phyloP scores from a whole-genome alignment of 1,139 yeast genomes.

The Blastobotrys apis region DNA sequence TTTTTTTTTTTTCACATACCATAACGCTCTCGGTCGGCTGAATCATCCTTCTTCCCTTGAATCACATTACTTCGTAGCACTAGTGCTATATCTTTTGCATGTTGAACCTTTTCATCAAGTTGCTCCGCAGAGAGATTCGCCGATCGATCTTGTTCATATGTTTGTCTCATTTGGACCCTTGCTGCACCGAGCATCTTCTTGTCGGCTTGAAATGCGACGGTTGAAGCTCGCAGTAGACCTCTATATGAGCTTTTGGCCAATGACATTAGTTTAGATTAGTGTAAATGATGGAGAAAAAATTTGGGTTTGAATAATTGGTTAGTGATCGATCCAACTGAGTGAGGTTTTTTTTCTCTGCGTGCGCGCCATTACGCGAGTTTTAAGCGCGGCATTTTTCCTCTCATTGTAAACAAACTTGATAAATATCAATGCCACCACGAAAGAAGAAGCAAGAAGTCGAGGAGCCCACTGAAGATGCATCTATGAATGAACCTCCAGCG shows the following conservation, averaged over 20 bases:
- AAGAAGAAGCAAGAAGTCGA: constrained; percentile 5
- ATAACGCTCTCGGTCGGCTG: constrained; percentile 35
- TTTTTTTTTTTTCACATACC: constrained; percentile 20
- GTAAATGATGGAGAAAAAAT: no score
- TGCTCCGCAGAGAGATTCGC: constrained; percentile 45
- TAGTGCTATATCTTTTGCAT: constrained; percentile 63
- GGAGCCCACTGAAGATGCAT: not conserved
- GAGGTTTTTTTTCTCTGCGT: no score
- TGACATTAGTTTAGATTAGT: no score
- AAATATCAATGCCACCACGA: constrained; percentile 8
- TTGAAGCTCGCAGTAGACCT: constrained; percentile 65
- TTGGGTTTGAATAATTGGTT: not conserved
- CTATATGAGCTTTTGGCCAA: constrained; percentile 50
- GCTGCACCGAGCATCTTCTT: constrained; percentile 47
- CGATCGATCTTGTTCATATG: constrained; percentile 39
- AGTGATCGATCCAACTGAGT: not conserved
- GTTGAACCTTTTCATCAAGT: constrained; percentile 40
- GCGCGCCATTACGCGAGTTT: no score
- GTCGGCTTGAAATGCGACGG: constrained; percentile 61
- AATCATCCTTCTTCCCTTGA: constrained; percentile 62
- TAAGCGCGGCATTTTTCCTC: no score
- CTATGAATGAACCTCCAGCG: constrained; percentile 5
- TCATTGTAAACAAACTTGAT: not conserved
- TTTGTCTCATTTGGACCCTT: constrained; percentile 57
- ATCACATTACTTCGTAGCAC: constrained; percentile 73